Base-by-base conservation (phyloP, 1,284 basidiomycete genomes). In the Volvariella volvacea region DNA sequence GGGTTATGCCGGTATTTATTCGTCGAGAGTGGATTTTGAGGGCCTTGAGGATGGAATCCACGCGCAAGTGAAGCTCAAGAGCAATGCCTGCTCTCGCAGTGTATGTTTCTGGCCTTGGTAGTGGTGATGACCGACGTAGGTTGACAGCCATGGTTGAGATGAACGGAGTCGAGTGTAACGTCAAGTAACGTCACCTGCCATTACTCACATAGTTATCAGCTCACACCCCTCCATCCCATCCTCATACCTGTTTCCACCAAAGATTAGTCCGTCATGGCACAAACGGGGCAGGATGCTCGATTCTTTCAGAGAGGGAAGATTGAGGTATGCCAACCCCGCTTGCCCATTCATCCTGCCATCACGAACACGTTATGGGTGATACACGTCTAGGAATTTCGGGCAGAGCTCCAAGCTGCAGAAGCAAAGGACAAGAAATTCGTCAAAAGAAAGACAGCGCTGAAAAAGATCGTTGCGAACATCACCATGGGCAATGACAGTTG, bases 391-490 rank as follows among this genome's bases (percentile, higher is more conserved):
- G 86, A 89, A 72, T 87, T 89, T 57, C 83, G 87, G 43, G 76
- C 86, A 50, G 93, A 96, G 65, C 75, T 97, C 39, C 88, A 92
- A 61, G 86, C 87, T 45, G 85, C 91, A 4, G 88, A 91, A 60
- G 74, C 83, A 50, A 92, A 92, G 67, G 93, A 97, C 75, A 97
- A 96, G 76, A 93, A 92, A 56, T 96, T 80, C 53, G 68, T 79
- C 52, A 92, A 92, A 66, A 79, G 91, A 54, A 95, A 92, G 76
- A 91, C 78, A 0, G 88, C 89, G 17, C 68, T 97, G 57, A 97
- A 97, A 78, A 94, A 94, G 73, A 87, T 97, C 53, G 91, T 95
- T 16, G 89, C 92, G 41, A 93, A 92, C 63, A 94, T 94, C 62
- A 96, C 92, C 1, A 94, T 94, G 84, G 92, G 92, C 46, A 93